Base-by-base conservation (phyloP, 306 rosid species). In the Acacia acuminata region DNA sequence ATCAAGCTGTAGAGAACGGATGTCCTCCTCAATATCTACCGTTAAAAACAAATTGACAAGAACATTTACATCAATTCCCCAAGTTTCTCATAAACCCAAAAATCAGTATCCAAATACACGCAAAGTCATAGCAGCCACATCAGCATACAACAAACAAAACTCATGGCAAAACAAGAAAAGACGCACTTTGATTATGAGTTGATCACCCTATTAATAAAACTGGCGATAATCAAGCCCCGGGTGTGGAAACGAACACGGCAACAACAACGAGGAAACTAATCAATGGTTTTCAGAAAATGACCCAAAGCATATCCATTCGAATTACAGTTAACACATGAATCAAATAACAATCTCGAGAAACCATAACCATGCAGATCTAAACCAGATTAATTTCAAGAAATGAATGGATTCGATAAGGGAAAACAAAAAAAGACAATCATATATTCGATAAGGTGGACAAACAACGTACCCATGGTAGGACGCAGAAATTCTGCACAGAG, bases 1-100 rank as follows among this genome's bases (percentile, higher is more conserved):
- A n/a, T 94, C 98, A n/a, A 94, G 97, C 90, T 94, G 96, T 75
- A 94, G 86, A 53, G 94, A 86, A 63, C 97, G 96, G 86, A 94
- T 92, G 58, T 94, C 97, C 87, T 91, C 97, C 83, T 90, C 97
- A n/a, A 94, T 88, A 89, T 92, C 98, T 91, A 86, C 7, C 82
- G 88, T 85, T 72, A 64, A 76, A 84, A 85, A 64, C 36, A 83
- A 86, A 61, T 42, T 63, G 66, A 71, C 64, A 83, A 50, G 74
- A 70, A 87, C 32, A 74, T 79, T 50, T 20, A 38, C 71, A 50
- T 81, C 76, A 58, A 83, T 61, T 75, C 66, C 73, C 48, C 44
- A 44, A 47, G 32, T 43, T 68, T 5, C 81, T 73, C 82, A 42
- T 15, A 87, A 81, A 73, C 83, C 61, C 56, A 50, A 64, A 81